Conservation (phyloP, 768 basidiomycete genomes). For the Russula dissimulans region DNA sequence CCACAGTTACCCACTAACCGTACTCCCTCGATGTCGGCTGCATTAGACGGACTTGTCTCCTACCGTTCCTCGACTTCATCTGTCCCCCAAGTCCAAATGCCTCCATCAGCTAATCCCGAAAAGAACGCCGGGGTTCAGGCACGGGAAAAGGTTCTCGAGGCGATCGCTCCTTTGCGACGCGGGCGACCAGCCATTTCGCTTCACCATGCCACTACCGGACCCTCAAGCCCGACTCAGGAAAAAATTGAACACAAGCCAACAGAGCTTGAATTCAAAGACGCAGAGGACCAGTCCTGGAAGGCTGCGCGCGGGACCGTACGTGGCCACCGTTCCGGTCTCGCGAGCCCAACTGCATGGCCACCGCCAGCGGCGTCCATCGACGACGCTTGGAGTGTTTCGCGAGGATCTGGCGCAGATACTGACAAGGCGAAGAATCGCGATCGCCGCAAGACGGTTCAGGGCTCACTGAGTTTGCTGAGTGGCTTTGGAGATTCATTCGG, state of each 20-base stretch:
- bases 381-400: slow-evolving; percentile 12
- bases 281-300: slow-evolving; percentile 23
- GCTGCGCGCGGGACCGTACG: slow-evolving; percentile 17
- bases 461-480: slow-evolving; percentile 10
- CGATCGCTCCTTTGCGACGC: slow-evolving; percentile 69
- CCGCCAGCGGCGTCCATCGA: neutral
- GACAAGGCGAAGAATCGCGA: slow-evolving; percentile 16
- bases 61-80: slow-evolving; percentile 25
- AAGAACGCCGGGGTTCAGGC: slow-evolving; percentile 54
- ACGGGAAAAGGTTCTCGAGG: slow-evolving; percentile 69
- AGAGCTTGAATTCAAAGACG: slow-evolving; percentile 25
- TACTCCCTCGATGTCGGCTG: slow-evolving; percentile 18
- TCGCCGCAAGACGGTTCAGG: slow-evolving; percentile 15
- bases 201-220: slow-evolving; percentile 20
- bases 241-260: slow-evolving; percentile 4
- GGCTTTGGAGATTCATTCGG: slow-evolving; percentile 60
- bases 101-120: slow-evolving; percentile 21
- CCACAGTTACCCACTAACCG: slow-evolving; percentile 23
- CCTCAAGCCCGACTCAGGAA: slow-evolving; percentile 24
- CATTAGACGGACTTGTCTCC: slow-evolving; percentile 33
- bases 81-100: slow-evolving; percentile 22
- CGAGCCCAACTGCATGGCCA: slow-evolving; percentile 16
- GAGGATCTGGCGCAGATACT: neutral
- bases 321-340: slow-evolving; percentile 19
- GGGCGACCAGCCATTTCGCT: slow-evolving; percentile 41